Percentiles rank a stretch among this genome's conserved stretches.
These are phyloP conservation scores for Melastoma candidum DNA, from an alignment of 441 rosid genomes.

Conservation along the genomic window DNA sequence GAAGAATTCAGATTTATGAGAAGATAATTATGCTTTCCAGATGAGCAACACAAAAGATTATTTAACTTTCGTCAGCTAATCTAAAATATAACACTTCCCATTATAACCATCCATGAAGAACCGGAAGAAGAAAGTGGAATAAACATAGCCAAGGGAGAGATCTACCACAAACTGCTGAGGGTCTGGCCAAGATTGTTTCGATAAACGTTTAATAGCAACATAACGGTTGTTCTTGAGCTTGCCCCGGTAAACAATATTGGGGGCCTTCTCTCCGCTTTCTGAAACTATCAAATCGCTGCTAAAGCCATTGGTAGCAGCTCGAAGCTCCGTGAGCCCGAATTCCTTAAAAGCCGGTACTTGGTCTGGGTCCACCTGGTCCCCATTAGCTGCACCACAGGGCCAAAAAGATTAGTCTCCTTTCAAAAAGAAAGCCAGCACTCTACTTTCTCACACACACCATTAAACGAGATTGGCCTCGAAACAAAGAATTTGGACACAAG, in stretches of 20 bases:
- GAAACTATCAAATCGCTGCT: constrained; percentile 49
- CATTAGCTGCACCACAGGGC: constrained; percentile 9
- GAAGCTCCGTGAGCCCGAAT: constrained; percentile 15
- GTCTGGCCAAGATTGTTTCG: constrained; percentile 69
- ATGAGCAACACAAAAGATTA: no score
- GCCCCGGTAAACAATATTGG: constrained; percentile 59
- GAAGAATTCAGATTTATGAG: no score
- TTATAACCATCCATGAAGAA: not conserved
- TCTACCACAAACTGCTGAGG: constrained; percentile 54
- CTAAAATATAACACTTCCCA: not conserved
- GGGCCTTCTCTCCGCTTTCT: constrained; percentile 72
- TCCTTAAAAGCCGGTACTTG: constrained; percentile 18
- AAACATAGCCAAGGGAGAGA: constrained; percentile 2
- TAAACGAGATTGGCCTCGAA: no score
- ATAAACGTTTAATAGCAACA: constrained; percentile 60
- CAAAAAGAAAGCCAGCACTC: not conserved
- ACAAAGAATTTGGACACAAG: no score
- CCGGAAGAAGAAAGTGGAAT: not conserved
- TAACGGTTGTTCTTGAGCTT: constrained; percentile 43
- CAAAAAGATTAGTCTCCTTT: not conserved
- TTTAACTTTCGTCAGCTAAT: no score
- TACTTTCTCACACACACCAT: no score
- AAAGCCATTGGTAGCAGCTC: constrained; percentile 39
- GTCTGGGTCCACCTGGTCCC: constrained; percentile 15
- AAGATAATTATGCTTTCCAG: no score